Conservation (phyloP, 2,329 filamentous ascomycete genomes). For the Xylariaceae sp. region DNA sequence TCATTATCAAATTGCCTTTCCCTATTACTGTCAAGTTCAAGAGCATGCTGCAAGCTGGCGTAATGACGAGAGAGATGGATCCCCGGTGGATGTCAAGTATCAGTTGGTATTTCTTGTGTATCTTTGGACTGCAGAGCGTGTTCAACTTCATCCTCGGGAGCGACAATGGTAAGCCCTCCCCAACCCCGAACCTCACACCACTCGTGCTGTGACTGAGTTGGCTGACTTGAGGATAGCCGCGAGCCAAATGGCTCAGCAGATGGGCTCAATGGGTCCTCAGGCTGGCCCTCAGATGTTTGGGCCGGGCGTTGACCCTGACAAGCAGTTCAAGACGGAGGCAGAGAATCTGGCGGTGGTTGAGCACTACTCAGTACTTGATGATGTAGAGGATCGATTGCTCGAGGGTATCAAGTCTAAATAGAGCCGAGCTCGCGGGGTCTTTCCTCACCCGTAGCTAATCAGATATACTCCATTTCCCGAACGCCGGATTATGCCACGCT, state of each 20-base stretch:
- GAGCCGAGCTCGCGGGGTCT: conserved; percentile 14
- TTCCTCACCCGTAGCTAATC: conserved; percentile 12
- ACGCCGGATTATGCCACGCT: conserved; percentile 24
- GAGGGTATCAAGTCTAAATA: conserved; percentile 54
- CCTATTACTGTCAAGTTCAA: conserved; percentile 99
- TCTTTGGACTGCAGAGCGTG: conserved; percentile 95
- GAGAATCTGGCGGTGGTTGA: conserved; percentile 96
- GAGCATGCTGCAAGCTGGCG: conserved; percentile 97
- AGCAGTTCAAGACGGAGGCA: conserved; percentile 89
- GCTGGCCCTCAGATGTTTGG: conserved; percentile 76
- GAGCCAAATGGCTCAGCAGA: conserved; percentile 86
- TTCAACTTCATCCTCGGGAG: conserved; percentile 97
- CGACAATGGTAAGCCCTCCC: conserved; percentile 77
- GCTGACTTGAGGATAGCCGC: conserved; percentile 68
- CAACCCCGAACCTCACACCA: too few relatives aligned
- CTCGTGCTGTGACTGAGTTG: not conserved
- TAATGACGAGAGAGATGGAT: conserved; percentile 94
- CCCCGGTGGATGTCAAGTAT: conserved; percentile 98
- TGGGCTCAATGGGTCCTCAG: conserved; percentile 76
- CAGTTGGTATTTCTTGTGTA: conserved; percentile 98
- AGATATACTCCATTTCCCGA: conserved; percentile 24
- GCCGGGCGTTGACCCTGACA: conserved; percentile 92
- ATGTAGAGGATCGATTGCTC: conserved; percentile 84
- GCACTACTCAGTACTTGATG: conserved; percentile 89
- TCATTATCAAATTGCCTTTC: conserved; percentile 98